Evolutionary conservation across 306 rosid species (phyloP), one percentile per base, ranked within the genome.

Genomic region (Hippophae tibetana): DNA sequence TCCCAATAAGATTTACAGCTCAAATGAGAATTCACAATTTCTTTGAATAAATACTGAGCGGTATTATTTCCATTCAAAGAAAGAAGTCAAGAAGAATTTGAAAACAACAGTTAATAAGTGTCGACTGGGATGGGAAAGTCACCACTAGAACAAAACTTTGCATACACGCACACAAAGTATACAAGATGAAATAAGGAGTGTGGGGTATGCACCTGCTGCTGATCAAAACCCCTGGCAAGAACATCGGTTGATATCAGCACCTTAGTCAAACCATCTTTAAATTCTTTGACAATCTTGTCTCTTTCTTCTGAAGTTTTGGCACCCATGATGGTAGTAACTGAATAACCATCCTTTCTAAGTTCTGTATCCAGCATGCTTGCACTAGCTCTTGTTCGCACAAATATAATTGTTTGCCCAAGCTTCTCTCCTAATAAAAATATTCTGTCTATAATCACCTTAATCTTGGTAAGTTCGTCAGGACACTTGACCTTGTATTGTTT

Each of bases 151-250:
- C 6, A 65, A 47, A 13, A 3, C 25, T 31, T 18, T 49, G 23
- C 23, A 18, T 18, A 18, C 23, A 18, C 1, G 11, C 8, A 49
- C 7, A 46, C 8, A 13, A 3, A 50, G 38, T 31, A 2, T 31
- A 31, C 38, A 4, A 4, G 38, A 47, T 1, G 7, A 38, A 8
- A 5, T 5, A 38, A 7, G 59, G 48, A 27, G 40, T 42, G 61
- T 45, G 11, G 11, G 51, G 47, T n/a, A 42, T 41, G 71, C 62
- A 89, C 97, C 84, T 89, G 95, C 52, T 86, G 95, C 66, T 84
- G 95, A 69, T 89, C 95, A 59, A 89, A 89, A 60, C 95, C 95
- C 46, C 95, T 78, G 18, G 97, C 87, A 42, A 89, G 86, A 48
- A 89, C 56, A 66, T 89, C 95, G 5, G 95, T 86, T n/a, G 95